Conservation (phyloP, 108 stramenopile species). For the Chaetoceros tenuissimus region DNA sequence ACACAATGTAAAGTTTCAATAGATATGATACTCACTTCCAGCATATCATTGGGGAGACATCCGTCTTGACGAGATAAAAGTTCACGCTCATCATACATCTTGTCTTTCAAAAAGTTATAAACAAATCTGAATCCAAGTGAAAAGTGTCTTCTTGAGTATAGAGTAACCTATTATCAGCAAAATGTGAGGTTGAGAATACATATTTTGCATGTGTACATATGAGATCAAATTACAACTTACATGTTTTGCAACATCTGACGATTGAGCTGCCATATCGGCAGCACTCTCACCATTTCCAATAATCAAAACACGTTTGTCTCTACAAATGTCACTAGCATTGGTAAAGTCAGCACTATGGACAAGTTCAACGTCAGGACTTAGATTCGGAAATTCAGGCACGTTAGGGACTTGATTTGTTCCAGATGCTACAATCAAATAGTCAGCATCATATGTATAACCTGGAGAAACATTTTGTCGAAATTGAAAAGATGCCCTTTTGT, state of each 20-base stretch:
- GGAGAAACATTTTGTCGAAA: too few species aligned
- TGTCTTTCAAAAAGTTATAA: background rate
- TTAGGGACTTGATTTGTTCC: constrained; percentile 7
- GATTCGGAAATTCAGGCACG: too few species aligned
- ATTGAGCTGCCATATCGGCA: constrained; percentile 5
- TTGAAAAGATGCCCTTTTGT: too few species aligned
- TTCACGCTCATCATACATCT: background rate
- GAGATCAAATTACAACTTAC: too few species aligned
- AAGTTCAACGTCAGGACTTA: constrained; percentile 6
- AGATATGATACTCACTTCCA: background rate
- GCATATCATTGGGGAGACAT: background rate
- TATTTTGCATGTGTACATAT: too few species aligned
- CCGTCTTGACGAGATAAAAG: background rate
- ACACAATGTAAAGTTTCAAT: too few species aligned
- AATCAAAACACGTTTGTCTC: constrained; percentile 5
- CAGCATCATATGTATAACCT: background rate
- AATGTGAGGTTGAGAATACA: too few species aligned
- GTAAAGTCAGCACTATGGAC: constrained; percentile 3
- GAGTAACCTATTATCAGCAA: too few species aligned
- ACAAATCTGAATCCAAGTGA: background rate
- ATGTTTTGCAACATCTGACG: constrained; percentile 8
- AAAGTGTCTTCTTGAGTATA: too few species aligned
- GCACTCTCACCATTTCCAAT: constrained; percentile 9
- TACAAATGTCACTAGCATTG: constrained; percentile 1
- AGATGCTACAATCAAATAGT: constrained; percentile 6